Conservation (phyloP, 257 asterid genomes). For the Jacaranda mimosifolia region DNA sequence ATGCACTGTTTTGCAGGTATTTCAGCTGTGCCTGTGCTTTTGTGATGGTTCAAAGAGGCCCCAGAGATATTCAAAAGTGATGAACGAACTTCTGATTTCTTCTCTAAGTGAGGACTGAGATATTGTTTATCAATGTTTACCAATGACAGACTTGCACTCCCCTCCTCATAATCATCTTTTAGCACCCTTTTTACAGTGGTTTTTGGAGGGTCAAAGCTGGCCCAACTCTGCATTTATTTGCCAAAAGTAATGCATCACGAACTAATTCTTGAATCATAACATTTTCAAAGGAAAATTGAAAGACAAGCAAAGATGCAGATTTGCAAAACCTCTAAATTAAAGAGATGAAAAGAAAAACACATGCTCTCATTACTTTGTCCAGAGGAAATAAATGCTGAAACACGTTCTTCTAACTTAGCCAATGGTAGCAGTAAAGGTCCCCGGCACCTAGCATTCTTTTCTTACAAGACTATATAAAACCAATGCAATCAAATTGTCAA, state of each 20-base stretch:
- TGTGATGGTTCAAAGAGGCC: constrained; percentile 44
- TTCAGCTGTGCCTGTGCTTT: constrained; percentile 54
- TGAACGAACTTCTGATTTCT: constrained; percentile 52
- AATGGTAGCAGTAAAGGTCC: constrained; percentile 20
- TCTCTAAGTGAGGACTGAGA: constrained; percentile 53
- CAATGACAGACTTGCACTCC: constrained; percentile 53
- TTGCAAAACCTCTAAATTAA: constrained; percentile 4
- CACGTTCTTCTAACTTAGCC: neutral
- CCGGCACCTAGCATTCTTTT: neutral
- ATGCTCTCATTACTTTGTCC: neutral
- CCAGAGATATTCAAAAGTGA: constrained; percentile 39
- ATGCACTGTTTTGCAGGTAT: constrained; percentile 44
- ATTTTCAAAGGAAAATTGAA: neutral
- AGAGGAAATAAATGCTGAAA: constrained; percentile 7
- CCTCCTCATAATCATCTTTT: constrained; percentile 58
- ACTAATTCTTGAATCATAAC: constrained; percentile 21
- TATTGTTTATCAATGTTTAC: constrained; percentile 53
- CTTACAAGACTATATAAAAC: constrained; percentile 22
- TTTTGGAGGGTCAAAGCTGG: constrained; percentile 70
- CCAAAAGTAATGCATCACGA: constrained; percentile 28
- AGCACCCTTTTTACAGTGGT: constrained; percentile 81
- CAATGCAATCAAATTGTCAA: constrained; percentile 2
- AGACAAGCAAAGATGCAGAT: constrained; percentile 9
- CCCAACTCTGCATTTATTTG: constrained; percentile 75
- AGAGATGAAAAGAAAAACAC: neutral